Conservation (phyloP, 257 asterid species). For the Solanum tacnaense region DNA sequence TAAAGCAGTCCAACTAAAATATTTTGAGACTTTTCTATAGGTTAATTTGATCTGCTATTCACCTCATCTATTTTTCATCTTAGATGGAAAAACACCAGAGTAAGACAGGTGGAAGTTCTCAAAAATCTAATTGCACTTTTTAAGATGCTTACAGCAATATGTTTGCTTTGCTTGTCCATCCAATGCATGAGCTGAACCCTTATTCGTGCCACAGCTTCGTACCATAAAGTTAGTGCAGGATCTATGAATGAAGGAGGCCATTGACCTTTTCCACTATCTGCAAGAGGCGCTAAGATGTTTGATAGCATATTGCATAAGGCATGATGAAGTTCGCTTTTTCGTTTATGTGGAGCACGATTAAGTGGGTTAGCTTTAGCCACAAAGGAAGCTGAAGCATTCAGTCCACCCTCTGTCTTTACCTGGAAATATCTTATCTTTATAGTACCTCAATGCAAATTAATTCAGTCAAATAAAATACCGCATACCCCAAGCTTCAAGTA, state of each 20-base stretch:
- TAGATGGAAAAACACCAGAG: neutral
- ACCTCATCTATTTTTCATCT: neutral
- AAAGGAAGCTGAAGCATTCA: constrained; percentile 97
- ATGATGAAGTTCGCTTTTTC: constrained; percentile 98
- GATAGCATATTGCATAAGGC: constrained; percentile 99
- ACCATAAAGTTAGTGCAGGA: constrained; percentile 93
- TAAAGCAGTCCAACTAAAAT: neutral
- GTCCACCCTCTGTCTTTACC: constrained; percentile 94
- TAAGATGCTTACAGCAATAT: constrained; percentile 63
- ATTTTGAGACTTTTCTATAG: neutral
- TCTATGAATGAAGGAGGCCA: constrained; percentile 98
- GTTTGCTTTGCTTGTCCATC: constrained; percentile 99
- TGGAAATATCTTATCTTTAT: constrained; percentile 22
- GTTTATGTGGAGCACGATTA: constrained; percentile 90
- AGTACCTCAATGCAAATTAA: constrained; percentile 13
- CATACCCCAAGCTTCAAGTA: constrained; percentile 98
- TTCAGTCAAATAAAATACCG: constrained; percentile 8
- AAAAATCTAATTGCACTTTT: neutral
- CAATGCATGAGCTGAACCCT: constrained; percentile 82
- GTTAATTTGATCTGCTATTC: neutral
- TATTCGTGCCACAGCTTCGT: constrained; percentile 95
- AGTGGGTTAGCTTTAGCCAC: constrained; percentile 97
- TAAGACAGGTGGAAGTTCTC: neutral
- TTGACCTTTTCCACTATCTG: constrained; percentile 94
- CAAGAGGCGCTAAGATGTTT: constrained; percentile 86